Conservation (phyloP, 805 yeast species). For the Metschnikowia koreensis region DNA sequence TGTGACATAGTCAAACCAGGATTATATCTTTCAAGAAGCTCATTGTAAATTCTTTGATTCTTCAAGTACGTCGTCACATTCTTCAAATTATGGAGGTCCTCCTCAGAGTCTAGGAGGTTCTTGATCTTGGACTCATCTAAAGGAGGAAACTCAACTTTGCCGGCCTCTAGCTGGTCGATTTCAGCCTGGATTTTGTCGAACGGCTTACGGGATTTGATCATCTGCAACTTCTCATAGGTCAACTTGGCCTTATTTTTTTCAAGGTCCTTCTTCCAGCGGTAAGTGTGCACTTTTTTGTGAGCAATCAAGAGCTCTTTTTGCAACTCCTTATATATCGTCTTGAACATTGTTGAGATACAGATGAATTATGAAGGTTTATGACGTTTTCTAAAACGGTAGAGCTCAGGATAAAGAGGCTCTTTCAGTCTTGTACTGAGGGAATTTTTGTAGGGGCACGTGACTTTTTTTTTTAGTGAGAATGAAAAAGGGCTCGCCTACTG, state of each 20-base stretch:
- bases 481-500: too few species aligned
- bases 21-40: conserved; percentile 79
- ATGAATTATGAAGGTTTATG: background rate
- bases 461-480: too few species aligned
- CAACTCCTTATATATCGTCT: conserved; percentile 24
- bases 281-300: conserved; percentile 33
- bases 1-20: conserved; percentile 79
- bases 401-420: background rate
- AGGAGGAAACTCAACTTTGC: conserved; percentile 14
- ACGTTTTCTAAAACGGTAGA: background rate
- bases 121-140: conserved; percentile 5
- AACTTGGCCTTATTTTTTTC: conserved; percentile 47
- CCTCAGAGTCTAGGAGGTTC: conserved; percentile 9
- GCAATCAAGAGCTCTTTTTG: conserved; percentile 40
- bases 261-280: conserved; percentile 39
- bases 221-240: conserved; percentile 48
- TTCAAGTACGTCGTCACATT: conserved; percentile 63
- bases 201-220: conserved; percentile 36
- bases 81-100: conserved; percentile 37
- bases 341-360: conserved; percentile 15
- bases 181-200: conserved; percentile 34
- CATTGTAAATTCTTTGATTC: conserved; percentile 75
- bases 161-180: conserved; percentile 23
- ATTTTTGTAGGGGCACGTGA: too few species aligned
- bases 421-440: too few species aligned